Evolutionary conservation across 163 green algal species (phyloP).

Genomic region (Scenedesmus sp.): DNA sequence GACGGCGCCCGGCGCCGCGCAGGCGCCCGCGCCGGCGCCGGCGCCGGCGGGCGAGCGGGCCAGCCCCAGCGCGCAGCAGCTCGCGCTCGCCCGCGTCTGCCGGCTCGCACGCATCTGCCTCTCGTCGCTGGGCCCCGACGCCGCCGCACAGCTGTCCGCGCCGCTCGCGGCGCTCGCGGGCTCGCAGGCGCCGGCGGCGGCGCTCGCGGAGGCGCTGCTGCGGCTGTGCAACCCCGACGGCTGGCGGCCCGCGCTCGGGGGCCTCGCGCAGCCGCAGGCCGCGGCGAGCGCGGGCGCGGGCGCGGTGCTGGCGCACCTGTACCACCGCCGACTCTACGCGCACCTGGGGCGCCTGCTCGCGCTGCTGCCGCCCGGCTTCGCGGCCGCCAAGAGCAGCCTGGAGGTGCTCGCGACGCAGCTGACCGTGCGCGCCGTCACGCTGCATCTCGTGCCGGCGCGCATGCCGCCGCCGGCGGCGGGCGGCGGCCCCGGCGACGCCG

Average conservation of each 20-base stretch:
- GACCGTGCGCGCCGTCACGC: constrained; percentile 29
- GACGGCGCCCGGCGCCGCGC: too few relatives aligned
- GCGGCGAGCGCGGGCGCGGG: background rate
- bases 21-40: background rate
- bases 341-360: constrained; percentile 7
- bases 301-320: constrained; percentile 16
- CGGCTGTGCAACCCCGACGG: constrained; percentile 5
- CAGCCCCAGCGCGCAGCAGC: constrained; percentile 4
- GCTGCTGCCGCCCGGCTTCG: background rate
- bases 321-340: background rate
- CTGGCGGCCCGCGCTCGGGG: background rate
- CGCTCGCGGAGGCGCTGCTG: constrained; percentile 19
- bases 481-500: background rate
- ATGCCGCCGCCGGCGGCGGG: constrained; percentile 2
- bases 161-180: background rate
- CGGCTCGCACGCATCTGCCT: constrained; percentile 5
- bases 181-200: background rate
- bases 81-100: constrained; percentile 12
- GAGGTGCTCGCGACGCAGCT: constrained; percentile 50
- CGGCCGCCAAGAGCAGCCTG: constrained; percentile 1
- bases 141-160: background rate
- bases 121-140: background rate
- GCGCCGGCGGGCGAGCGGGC: background rate
- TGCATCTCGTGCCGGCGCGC: constrained; percentile 41
- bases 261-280: background rate